A percentile compares a stretch with the other conserved stretches of the same genome.
Evolutionary conservation across 192 early-diverging fungal species (phyloP).

Genomic region (Podila clonocystis): DNA sequence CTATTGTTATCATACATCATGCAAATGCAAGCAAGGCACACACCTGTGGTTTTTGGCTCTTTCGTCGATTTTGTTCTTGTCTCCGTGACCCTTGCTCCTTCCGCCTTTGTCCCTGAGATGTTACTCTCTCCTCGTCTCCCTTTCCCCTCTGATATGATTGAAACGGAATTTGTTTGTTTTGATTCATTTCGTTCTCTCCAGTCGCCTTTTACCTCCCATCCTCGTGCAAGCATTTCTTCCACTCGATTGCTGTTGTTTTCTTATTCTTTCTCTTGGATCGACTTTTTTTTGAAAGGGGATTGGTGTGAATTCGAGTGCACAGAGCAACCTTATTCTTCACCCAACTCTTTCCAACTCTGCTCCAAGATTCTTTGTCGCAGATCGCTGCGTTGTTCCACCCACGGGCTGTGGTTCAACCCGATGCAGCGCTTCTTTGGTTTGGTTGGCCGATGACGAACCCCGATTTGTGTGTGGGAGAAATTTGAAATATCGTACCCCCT

Average conservation of each 20-base stretch:
- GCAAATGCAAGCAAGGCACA: not conserved
- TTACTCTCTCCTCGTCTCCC: too few relatives aligned
- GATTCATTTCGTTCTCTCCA: conserved; percentile 6
- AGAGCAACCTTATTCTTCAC: not conserved
- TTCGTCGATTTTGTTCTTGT: too few relatives aligned
- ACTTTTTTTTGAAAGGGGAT: not conserved
- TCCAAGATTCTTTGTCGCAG: not conserved
- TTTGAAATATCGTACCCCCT: too few relatives aligned
- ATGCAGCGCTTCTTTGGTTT: too few relatives aligned
- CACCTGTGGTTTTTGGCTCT: too few relatives aligned
- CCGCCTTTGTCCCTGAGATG: too few relatives aligned
- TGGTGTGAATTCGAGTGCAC: not conserved
- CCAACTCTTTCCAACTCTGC: not conserved
- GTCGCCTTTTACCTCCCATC: not conserved
- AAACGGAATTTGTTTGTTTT: not conserved
- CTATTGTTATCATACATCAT: too few relatives aligned
- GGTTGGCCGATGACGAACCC: too few relatives aligned
- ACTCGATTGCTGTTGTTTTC: not conserved
- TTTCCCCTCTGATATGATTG: not conserved
- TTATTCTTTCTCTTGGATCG: not conserved
- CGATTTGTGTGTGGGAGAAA: too few relatives aligned
- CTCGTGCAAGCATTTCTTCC: not conserved
- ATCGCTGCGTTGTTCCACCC: not conserved
- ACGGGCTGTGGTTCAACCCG: not conserved
- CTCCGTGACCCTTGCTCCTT: too few relatives aligned